Evolutionary conservation across 2,329 filamentous ascomycete genomes (phyloP), one percentile per base, ranked within the genome.

Genomic region (Diaporthe vaccinii): DNA sequence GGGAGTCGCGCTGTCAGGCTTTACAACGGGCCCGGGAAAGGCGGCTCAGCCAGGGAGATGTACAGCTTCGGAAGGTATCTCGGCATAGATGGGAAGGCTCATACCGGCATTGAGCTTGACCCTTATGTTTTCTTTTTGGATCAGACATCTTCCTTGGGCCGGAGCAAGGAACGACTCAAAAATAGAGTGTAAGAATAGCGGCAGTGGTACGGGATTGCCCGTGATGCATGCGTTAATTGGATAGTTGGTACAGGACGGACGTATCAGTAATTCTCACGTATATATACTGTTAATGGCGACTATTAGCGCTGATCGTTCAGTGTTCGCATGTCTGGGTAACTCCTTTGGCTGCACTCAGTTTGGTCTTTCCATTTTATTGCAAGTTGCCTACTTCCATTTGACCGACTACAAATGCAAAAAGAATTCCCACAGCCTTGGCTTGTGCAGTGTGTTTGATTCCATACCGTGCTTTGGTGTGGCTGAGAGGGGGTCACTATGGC

Each of bases 1-100:
- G 85, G 87, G 0, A 90, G 89, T 73, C 78, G 83, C 0, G 83
- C 86, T 0, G 77, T 88, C 0, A 59, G 68, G 0, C 74, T 81
- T 20, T 86, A 87, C 41, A 78, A 84, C 75, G 58, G 61, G 4
- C 74, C 46, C 4, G 73, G 34, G 20, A 51, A 51, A 36, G n/a
- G n/a, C 3, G 17, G 12, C 2, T 2, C 9, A 15, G 2, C 55
- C 58, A 49, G 2, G 7, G 75, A 15, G 25, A 81, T 81, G 0
- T 88, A 87, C 72, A 87, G 86, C 0, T 91, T 88, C 77, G 89
- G 90, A 0, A 83, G 82, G 0, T 91, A 85, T 72, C 72, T 89
- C 1, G 89, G 88, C 0, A 78, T 77, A 0, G 89, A 91, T 76
- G 86, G 87, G 0, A 82, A 82, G 10, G 80, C 82, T 0, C 87